Evolutionary conservation across 2,329 filamentous ascomycete genomes (phyloP).

Genomic region (Fusarium tuaranense): DNA sequence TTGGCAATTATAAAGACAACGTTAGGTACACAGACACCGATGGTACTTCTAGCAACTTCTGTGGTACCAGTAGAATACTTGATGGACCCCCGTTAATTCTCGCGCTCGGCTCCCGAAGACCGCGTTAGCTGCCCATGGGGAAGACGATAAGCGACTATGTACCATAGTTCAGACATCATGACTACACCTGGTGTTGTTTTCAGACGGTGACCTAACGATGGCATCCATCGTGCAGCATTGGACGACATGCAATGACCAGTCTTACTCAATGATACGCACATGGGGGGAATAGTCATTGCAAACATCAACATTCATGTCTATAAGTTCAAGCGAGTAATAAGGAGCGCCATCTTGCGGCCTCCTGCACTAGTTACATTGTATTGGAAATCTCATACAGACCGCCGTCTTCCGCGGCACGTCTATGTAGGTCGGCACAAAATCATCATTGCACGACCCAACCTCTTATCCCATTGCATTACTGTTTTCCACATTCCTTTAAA

Average conservation of each 20-base stretch:
- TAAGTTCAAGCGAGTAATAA: conserved; percentile 49
- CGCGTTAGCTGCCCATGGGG: neutral
- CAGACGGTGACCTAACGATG: too few relatives aligned
- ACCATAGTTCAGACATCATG: neutral
- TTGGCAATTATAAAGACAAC: neutral
- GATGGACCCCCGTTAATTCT: neutral
- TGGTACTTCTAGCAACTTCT: neutral
- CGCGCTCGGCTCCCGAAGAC: neutral
- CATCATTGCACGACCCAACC: conserved; percentile 50
- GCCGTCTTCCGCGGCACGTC: conserved; percentile 44
- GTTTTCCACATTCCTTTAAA: conserved; percentile 60
- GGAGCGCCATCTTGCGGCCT: conserved; percentile 48
- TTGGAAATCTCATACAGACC: conserved; percentile 53
- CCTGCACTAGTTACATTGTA: conserved; percentile 52
- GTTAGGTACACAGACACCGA: neutral
- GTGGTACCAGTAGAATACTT: neutral
- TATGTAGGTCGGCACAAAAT: conserved; percentile 46
- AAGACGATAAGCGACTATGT: neutral
- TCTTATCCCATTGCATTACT: conserved; percentile 42
- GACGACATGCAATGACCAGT: too few relatives aligned
- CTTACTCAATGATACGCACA: conserved; percentile 2
- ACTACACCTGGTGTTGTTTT: neutral
- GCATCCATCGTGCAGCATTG: neutral
- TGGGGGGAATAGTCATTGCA: conserved; percentile 18
- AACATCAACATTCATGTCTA: conserved; percentile 48